Conservation (phyloP, 306 rosid species). For the Erythrophleum fordii region DNA sequence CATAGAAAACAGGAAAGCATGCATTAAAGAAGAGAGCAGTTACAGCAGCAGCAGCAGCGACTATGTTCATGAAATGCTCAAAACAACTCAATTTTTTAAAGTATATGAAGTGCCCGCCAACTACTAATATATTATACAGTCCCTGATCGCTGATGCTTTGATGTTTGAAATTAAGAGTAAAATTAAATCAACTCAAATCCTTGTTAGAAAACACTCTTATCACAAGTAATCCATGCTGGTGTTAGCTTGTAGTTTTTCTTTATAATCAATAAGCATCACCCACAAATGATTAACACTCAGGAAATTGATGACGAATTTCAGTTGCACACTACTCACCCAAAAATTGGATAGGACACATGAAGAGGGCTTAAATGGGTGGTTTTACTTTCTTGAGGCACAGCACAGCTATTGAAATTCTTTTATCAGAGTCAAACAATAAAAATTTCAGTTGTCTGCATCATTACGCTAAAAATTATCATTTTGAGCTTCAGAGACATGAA, state of each 20-base stretch:
- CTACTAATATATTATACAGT: conserved; percentile 35
- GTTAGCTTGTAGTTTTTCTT: no score
- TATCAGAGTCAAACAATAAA: no score
- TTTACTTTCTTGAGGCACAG: no score
- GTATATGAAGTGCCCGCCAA: conserved; percentile 26
- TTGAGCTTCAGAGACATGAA: conserved; percentile 35
- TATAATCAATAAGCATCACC: no score
- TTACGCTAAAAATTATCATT: conserved; percentile 30
- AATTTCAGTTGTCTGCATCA: conserved; percentile 39
- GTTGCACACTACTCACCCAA: no score
- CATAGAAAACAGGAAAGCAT: conserved; percentile 10
- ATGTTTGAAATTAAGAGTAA: conserved; percentile 16
- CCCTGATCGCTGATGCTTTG: conserved; percentile 43
- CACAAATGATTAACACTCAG: no score
- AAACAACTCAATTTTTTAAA: conserved; percentile 40
- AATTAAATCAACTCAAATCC: not conserved
- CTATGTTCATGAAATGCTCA: conserved; percentile 1
- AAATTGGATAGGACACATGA: no score
- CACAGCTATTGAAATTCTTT: no score
- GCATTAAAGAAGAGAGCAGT: conserved; percentile 22
- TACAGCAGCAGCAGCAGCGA: conserved; percentile 28
- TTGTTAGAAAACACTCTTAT: no score
- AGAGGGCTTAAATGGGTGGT: no score
- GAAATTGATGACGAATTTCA: no score
- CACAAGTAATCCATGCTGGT: no score